Evolutionary conservation across 2,329 filamentous ascomycete genomes (phyloP).

Genomic region (Cladosporium sp.): DNA sequence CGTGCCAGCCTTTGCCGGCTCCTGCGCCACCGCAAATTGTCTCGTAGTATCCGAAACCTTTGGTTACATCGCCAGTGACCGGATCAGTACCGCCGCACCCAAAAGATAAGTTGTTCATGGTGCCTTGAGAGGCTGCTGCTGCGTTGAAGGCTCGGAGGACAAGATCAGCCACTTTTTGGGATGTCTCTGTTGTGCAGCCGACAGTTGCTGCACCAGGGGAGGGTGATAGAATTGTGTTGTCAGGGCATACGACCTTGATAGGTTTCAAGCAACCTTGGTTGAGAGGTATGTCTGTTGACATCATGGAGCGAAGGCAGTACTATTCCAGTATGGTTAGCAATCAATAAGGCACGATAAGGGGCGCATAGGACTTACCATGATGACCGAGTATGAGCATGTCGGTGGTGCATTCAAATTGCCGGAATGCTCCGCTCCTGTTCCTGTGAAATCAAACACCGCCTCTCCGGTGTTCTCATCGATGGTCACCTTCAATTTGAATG

Average conservation of each 20-base stretch:
- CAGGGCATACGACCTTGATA: conserved; percentile 25
- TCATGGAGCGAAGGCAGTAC: conserved; percentile 33
- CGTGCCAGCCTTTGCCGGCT: conserved; percentile 31
- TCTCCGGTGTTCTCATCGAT: conserved; percentile 30
- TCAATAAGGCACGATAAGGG: neutral
- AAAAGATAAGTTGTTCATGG: conserved; percentile 30
- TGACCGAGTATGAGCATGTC: conserved; percentile 34
- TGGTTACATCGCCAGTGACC: conserved; percentile 18
- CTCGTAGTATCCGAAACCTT: conserved; percentile 33
- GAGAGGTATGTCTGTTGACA: conserved; percentile 45
- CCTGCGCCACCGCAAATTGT: conserved; percentile 35
- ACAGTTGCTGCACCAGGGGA: conserved; percentile 26
- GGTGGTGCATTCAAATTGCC: conserved; percentile 55
- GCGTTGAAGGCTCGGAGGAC: conserved; percentile 30
- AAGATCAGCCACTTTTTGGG: conserved; percentile 31
- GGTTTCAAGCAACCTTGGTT: conserved; percentile 32
- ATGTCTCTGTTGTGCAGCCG: conserved; percentile 29
- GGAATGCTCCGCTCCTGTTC: conserved; percentile 62
- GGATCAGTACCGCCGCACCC: conserved; percentile 35
- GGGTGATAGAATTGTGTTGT: conserved; percentile 28
- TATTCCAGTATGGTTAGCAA: conserved; percentile 49
- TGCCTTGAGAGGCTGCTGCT: conserved; percentile 29
- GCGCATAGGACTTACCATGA: conserved; percentile 17
- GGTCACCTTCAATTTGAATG: conserved; percentile 31
- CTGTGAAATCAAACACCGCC: conserved; percentile 38